A percentile compares a stretch with the other conserved stretches of the same genome.
Conservation (phyloP, 1,284 basidiomycete genomes). For the Vanrija pseudolonga region DNA sequence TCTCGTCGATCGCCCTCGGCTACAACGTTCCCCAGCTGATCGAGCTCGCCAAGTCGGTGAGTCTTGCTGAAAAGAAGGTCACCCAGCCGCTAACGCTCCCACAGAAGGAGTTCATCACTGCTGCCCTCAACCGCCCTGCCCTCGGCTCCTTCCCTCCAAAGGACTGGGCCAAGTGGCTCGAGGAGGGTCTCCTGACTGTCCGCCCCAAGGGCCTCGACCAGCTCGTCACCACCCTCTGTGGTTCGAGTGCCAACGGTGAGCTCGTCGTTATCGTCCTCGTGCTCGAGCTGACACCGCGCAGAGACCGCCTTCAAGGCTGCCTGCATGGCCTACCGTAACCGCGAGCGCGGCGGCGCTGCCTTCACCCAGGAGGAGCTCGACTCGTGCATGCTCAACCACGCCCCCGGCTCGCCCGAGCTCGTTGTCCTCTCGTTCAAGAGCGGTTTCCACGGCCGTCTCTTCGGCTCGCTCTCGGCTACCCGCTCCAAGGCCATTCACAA, state of each 20-base stretch:
- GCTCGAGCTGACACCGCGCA: background rate
- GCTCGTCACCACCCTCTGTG: constrained; percentile 48
- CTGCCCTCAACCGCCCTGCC: constrained; percentile 53
- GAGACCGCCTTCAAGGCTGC: constrained; percentile 58
- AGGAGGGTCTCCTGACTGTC: constrained; percentile 53
- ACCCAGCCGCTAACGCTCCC: background rate
- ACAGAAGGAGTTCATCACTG: constrained; percentile 17
- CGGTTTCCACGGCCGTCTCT: constrained; percentile 54
- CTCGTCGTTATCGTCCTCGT: background rate
- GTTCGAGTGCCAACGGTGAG: constrained; percentile 41
- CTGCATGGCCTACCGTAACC: constrained; percentile 49
- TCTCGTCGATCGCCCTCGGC: constrained; percentile 50
- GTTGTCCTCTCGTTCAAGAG: constrained; percentile 55
- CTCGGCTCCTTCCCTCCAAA: constrained; percentile 56
- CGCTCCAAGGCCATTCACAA: constrained; percentile 55
- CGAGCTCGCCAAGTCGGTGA: constrained; percentile 44
- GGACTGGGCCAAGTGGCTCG: constrained; percentile 51
- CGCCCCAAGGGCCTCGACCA: constrained; percentile 54
- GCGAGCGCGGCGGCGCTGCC: constrained; percentile 31
- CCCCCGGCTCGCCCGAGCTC: constrained; percentile 54
- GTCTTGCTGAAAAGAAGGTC: constrained; percentile 7
- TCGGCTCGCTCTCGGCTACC: constrained; percentile 54
- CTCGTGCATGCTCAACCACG: constrained; percentile 55
- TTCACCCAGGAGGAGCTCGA: constrained; percentile 42
- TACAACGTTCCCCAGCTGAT: constrained; percentile 55